Percentiles rank a stretch among this genome's conserved stretches.
Conservation (phyloP, 805 yeast species). For the Pichia paraexigua region DNA sequence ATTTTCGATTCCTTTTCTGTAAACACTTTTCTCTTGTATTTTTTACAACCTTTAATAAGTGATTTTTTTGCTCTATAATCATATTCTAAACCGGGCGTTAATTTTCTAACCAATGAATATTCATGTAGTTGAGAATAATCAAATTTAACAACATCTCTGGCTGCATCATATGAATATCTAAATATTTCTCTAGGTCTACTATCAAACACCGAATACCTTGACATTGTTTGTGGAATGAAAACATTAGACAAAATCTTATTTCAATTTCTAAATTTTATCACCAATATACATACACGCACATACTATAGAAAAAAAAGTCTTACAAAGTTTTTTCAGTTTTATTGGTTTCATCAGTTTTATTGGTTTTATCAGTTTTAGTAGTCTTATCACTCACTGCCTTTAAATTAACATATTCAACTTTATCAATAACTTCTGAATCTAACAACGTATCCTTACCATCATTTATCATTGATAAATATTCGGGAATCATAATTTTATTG, state of each 20-base stretch:
- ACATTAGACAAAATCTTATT: no score
- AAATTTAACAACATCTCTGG: not conserved
- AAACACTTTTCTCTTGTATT: not conserved
- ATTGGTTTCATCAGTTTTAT: no score
- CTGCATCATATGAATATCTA: not conserved
- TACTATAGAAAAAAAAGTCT: no score
- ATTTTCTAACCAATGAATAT: not conserved
- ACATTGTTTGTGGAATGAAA: not conserved
- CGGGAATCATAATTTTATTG: not conserved
- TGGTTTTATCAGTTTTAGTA: no score
- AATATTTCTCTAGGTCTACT: conserved; percentile 4
- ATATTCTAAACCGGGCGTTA: not conserved
- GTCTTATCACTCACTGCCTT: not conserved
- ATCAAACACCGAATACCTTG: not conserved
- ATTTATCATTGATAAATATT: not conserved
- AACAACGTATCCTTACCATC: not conserved
- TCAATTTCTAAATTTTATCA: not conserved
- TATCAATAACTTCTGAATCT: not conserved
- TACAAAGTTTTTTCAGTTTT: no score
- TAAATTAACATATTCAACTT: not conserved
- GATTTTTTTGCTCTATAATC: not conserved
- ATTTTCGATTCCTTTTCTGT: conserved; percentile 2
- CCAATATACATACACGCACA: no score
- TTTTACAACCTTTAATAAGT: not conserved
- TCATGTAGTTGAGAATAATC: not conserved